Evolutionary conservation across 1,139 yeast species (phyloP), one percentile per base, ranked within the genome.

Genomic region (Candida tropicalis): DNA sequence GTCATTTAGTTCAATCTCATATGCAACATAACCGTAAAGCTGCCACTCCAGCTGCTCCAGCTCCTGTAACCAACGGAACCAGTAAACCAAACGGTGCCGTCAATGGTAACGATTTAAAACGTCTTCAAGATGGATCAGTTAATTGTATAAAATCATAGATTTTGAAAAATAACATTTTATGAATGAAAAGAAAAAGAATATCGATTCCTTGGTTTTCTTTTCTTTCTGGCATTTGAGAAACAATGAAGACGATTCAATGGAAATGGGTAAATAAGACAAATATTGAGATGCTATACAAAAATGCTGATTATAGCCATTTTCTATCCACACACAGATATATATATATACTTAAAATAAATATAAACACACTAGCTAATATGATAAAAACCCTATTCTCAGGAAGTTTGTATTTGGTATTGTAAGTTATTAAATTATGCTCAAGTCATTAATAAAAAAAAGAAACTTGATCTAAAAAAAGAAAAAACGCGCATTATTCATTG

Each of bases 1-100:
- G 99, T 42, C 99, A 95, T 68, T 79, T 95, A 56, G 99, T 95
- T 38, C 96, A 90, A 73, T 87, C 96, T 52, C 99, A 95, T 67
- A 95, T 95, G 99, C 84, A 83, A 48, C 97, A 87, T 63, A 95
- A 95, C 73, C 84, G 98, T 66, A 76, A 81, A 46, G 82, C 79
- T 38, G 78, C 81, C 16, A 74, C 79, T 6, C 53, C 66, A 16
- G 48, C 65, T 9, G 55, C 74, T 5, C 49, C 49, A 15, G 43
- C 54, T 20, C 42, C 54, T 22, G 41, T 52, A 16, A 41, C 57
- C 9, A 46, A 47, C 31, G 51, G 46, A 4, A 43, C 51, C 20
- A 40, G 40, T 8, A 41, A 40, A 55, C 34, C 22, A 18, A 35
- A 33, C 22, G 20, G 32, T 26, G 23, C 38, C 8, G 51, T 46